phyloP scores from a whole-genome alignment of 2,329 filamentous ascomycete species.

The Xylaria sp. region DNA sequence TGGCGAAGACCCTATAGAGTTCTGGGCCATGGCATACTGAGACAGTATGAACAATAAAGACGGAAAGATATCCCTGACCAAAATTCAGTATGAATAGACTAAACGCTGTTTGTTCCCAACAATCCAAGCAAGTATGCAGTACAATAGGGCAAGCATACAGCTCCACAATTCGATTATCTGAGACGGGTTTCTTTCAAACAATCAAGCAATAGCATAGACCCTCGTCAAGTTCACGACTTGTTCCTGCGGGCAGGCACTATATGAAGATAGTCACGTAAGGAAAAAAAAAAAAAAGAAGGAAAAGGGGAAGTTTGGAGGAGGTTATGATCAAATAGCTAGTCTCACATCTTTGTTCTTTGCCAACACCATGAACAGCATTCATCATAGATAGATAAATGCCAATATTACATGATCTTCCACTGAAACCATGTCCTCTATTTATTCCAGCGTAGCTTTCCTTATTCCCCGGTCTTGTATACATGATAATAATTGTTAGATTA shows the following conservation, averaged over 20 bases:
- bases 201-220: not conserved
- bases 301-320: not conserved
- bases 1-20: too few relatives aligned
- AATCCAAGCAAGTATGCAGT: not conserved
- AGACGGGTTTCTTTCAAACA: not conserved
- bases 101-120: not conserved
- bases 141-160: not conserved
- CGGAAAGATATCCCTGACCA: not conserved
- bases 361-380: not conserved
- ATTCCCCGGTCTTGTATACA: not conserved
- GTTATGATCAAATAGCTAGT: not conserved
- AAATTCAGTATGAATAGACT: not conserved
- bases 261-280: not conserved
- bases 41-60: too few relatives aligned
- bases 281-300: not conserved
- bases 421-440: not conserved
- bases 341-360: not conserved
- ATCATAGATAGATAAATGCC: conserved; percentile 3
- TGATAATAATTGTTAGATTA: not conserved
- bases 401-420: not conserved
- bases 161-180: not conserved
- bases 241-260: not conserved
- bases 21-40: too few relatives aligned
- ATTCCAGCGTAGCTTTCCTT: too few relatives aligned
- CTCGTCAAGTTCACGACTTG: not conserved